Evolutionary conservation across 345 rosid species (phyloP).

Genomic region (Leavenworthia alabamica): DNA sequence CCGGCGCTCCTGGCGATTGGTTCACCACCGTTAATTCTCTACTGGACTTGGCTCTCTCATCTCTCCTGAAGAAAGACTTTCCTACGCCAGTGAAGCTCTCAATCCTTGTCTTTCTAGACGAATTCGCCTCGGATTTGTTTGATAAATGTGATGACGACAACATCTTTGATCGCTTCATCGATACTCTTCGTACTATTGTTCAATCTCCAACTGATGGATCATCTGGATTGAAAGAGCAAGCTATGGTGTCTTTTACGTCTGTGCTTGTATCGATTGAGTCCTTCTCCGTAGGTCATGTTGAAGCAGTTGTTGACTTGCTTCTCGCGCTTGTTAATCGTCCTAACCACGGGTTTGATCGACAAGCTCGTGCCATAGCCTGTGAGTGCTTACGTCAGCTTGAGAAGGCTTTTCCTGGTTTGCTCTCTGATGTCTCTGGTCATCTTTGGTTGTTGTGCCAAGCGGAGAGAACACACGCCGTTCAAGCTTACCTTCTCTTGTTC

Average conservation of each 20-base stretch:
- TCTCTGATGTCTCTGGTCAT: constrained; percentile 68
- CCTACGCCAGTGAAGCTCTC: constrained; percentile 55
- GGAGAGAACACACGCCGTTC: constrained; percentile 88
- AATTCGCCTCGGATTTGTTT: constrained; percentile 41
- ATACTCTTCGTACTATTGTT: constrained; percentile 51
- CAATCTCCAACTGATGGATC: constrained; percentile 70
- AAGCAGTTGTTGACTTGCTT: constrained; percentile 59
- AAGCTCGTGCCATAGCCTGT: constrained; percentile 71
- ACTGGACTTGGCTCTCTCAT: constrained; percentile 55
- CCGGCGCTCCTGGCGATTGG: constrained; percentile 48
- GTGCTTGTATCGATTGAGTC: constrained; percentile 56
- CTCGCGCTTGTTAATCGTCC: constrained; percentile 74
- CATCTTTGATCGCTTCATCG: constrained; percentile 52
- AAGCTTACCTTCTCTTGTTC: constrained; percentile 69
- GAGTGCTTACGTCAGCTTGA: constrained; percentile 89
- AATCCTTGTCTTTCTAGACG: constrained; percentile 74
- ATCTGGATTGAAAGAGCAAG: constrained; percentile 66
- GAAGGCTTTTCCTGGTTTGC: constrained; percentile 64
- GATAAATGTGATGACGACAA: constrained; percentile 11
- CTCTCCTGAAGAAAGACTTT: constrained; percentile 60
- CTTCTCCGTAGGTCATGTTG: constrained; percentile 36
- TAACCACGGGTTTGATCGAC: constrained; percentile 78
- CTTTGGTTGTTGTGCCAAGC: constrained; percentile 85
- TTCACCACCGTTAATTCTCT: constrained; percentile 45
- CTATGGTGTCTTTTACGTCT: constrained; percentile 71